Percentiles rank a stretch among this genome's conserved stretches.
Conservation (phyloP, 1,284 basidiomycete genomes). For the Ganoderma lingzhi region DNA sequence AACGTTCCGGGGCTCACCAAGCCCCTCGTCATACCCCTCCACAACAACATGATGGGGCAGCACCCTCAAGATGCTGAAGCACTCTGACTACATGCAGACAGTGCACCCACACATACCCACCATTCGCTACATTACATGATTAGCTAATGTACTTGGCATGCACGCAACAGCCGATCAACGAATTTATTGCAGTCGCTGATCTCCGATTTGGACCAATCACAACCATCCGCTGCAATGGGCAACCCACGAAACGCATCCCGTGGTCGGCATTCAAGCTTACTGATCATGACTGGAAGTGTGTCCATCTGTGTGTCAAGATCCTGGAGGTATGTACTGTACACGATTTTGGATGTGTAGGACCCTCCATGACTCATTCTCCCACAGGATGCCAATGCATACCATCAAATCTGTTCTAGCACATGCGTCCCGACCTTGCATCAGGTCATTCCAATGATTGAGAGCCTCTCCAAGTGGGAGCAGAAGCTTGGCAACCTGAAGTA, state of each 20-base stretch:
- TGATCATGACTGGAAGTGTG: slow-evolving; percentile 33
- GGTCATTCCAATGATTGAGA: slow-evolving; percentile 37
- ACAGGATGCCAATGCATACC: slow-evolving; percentile 15
- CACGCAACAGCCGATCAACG: slow-evolving; percentile 25
- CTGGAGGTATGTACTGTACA: slow-evolving; percentile 7
- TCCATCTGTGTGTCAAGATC: slow-evolving; percentile 20
- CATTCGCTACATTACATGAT: too few relatives aligned
- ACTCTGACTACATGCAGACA: background rate
- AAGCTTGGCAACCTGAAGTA: slow-evolving; percentile 26
- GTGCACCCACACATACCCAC: background rate
- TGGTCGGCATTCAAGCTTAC: slow-evolving; percentile 37
- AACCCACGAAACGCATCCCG: slow-evolving; percentile 37
- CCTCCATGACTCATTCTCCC: too few relatives aligned
- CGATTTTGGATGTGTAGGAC: too few relatives aligned
- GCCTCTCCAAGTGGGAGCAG: slow-evolving; percentile 35
- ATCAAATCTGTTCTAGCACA: slow-evolving; percentile 10
- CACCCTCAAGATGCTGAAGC: background rate
- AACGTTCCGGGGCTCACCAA: background rate
- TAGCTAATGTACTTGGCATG: too few relatives aligned
- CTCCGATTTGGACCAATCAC: slow-evolving; percentile 40
- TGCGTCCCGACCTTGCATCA: slow-evolving; percentile 23
- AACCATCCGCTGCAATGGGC: slow-evolving; percentile 23
- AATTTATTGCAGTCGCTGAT: slow-evolving; percentile 34
- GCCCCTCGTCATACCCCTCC: background rate
- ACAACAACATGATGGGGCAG: background rate